Base-by-base conservation (phyloP, 2,329 filamentous ascomycete genomes). In the Geosmithia putterillii region DNA sequence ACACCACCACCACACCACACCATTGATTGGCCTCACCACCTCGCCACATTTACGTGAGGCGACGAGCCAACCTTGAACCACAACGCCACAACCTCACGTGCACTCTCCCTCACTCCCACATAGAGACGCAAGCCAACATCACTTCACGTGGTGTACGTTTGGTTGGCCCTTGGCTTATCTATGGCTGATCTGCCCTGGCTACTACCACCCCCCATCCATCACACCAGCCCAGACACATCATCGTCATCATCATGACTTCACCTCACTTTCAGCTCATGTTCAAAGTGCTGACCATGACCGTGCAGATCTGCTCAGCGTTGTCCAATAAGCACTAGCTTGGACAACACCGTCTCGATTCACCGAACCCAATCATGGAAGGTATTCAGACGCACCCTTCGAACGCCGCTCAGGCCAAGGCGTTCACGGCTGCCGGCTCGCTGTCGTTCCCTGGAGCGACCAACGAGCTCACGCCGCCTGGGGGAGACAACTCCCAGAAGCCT, bases 371-470 rank as follows among this genome's bases (percentile, higher is more conserved):
- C 62, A 94, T 95, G 87, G 87, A 94, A 63, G 78, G 80, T 57
- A 83, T 94, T 57, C 88, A 87, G 58, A 92, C 90, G 54, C 92
- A 96, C 61, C 92, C 92, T 41, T 76, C 83, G 52, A 96, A 81
- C 61, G 89, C 90, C 57, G 79, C 83, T 53, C 89, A 96, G 76
- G 92, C 92, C 51, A 92, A 92, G 74, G 87, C 86, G 60, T 95
- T 96, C 67, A 94, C 89, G 56, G 88, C 87, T 47, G 86, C 89
- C 45, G 85, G 86, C 51, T 95, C 88, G 54, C 74, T 96, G 54
- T 94, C 89, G 48, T 96, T 94, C 65, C 89, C 90, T 43, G 84
- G 85, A 59, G 86, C 82, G 49, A 80, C 81, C 55, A 80, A 80
- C 54, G 87, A 94, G 60, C 64, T 95, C 61, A 90, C 86, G 46